Base-by-base conservation (phyloP, 495 filamentous ascomycete species). In the Penicillium macrosclerotiorum region DNA sequence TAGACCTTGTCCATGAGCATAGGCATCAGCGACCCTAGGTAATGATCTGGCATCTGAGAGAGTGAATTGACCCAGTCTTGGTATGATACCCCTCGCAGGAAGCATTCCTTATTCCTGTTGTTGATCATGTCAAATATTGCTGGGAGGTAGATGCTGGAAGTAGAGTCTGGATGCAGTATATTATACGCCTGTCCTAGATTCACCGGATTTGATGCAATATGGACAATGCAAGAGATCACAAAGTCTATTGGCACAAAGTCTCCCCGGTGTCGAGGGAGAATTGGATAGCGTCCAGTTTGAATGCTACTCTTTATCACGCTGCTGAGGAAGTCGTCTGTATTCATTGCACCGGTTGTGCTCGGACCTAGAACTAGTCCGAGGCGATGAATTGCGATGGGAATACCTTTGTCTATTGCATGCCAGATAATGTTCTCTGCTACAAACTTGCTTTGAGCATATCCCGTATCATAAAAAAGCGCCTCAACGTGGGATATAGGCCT, bases 381-480 rank as follows among this genome's bases (percentile, higher is more conserved):
- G 0, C 60, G 57, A 16, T 60, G 54, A 16, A 64, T 51, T 20
- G 50, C 39, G 2, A 50, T 36, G 0, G 60, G 60, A 4, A 56
- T 38, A 2, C 49, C 47, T 9, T 49, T 45, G 2, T 42, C 43
- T 11, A 45, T 47, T 18, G 52, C 31, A 8, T 54, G 45, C 16
- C 42, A 40, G 13, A 62, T 29, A 23, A 60, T 39, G 8, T 35
- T 11, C 22, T 65, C 59, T 1, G 51, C 55, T 4, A 56, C 56
- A 47, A 47, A 62, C 25, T 65, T 50, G 34, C 50, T 55, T 22
- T 59, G 52, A 1, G 62, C 53, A 27, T 65, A 65, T 0, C 62
- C 62, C 4, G 42, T 34, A 23, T 60, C 57, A 22, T 51, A 57
- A 2, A 37, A 45, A 1, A 63, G 45, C 4, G 45, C 37, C 22